Percentiles rank a stretch among this genome's conserved stretches.
Conservation (phyloP, 495 filamentous ascomycete genomes). For the Melanomma pulvis-pyrius region DNA sequence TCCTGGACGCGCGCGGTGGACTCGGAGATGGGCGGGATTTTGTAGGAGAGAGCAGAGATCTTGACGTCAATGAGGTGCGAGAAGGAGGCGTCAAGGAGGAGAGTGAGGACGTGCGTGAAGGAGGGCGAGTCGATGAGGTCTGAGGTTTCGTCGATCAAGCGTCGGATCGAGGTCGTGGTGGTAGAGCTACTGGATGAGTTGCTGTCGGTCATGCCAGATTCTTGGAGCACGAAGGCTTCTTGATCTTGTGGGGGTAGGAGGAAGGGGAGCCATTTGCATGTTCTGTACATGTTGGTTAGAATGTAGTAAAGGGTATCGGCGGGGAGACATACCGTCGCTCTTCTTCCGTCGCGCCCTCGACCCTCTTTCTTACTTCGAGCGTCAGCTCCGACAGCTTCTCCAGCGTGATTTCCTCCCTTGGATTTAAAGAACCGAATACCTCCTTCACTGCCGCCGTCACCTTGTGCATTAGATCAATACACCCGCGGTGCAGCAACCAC, state of each 20-base stretch:
- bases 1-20: slow-evolving; percentile 51
- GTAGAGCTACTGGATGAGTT: slow-evolving; percentile 52
- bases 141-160: slow-evolving; percentile 92
- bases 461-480: slow-evolving; percentile 75
- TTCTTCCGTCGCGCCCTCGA: slow-evolving; percentile 75
- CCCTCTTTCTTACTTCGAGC: slow-evolving; percentile 72
- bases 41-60: slow-evolving; percentile 75
- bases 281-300: slow-evolving; percentile 38
- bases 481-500: slow-evolving; percentile 95
- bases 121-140: slow-evolving; percentile 93
- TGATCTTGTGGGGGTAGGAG: slow-evolving; percentile 77
- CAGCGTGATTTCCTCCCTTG: slow-evolving; percentile 83
- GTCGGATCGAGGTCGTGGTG: slow-evolving; percentile 61
- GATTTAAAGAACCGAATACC: slow-evolving; percentile 80
- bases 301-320: neutral
- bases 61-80: slow-evolving; percentile 77
- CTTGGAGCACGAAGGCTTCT: slow-evolving; percentile 78
- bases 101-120: slow-evolving; percentile 79
- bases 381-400: slow-evolving; percentile 76
- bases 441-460: slow-evolving; percentile 81
- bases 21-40: slow-evolving; percentile 52
- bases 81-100: slow-evolving; percentile 86
- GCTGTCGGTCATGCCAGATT: slow-evolving; percentile 72
- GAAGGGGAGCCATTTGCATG: slow-evolving; percentile 75
- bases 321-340: slow-evolving; percentile 58